Evolutionary conservation across 805 yeast genomes (phyloP).

Genomic region (Zygoascus flipseniorum): DNA sequence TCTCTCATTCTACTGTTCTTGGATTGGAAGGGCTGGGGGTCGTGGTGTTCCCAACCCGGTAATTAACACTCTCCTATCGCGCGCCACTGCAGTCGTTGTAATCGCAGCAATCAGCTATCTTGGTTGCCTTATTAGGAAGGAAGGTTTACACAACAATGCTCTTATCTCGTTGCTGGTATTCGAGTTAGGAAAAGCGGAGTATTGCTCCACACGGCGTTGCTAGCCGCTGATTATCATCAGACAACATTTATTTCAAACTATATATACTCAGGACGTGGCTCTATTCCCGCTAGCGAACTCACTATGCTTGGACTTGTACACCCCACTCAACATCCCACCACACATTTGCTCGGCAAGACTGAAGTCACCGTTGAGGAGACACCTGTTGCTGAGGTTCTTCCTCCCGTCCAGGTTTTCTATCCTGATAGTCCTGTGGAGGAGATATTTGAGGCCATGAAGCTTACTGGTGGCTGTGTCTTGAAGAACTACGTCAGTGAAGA

Average conservation of each 20-base stretch:
- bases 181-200: no score
- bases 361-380: background rate
- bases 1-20: no score
- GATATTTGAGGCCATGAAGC: background rate
- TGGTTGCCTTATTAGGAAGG: background rate
- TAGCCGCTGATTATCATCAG: no score
- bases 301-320: background rate
- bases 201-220: no score
- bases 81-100: background rate
- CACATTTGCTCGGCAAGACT: background rate
- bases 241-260: background rate
- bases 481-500: slow-evolving; percentile 3
- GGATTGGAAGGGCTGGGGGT: no score
- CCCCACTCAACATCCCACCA: background rate
- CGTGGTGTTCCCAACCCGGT: background rate
- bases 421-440: slow-evolving; percentile 1
- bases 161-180: no score
- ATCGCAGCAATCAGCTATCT: background rate
- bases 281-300: background rate
- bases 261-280: background rate
- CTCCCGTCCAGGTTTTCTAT: background rate
- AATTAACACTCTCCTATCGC: background rate
- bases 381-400: background rate
- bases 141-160: background rate
- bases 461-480: slow-evolving; percentile 3